Percentiles rank a stretch among this genome's conserved stretches.
phyloP scores from a whole-genome alignment of 192 early-diverging fungal species.

The Coemansia sp. region DNA sequence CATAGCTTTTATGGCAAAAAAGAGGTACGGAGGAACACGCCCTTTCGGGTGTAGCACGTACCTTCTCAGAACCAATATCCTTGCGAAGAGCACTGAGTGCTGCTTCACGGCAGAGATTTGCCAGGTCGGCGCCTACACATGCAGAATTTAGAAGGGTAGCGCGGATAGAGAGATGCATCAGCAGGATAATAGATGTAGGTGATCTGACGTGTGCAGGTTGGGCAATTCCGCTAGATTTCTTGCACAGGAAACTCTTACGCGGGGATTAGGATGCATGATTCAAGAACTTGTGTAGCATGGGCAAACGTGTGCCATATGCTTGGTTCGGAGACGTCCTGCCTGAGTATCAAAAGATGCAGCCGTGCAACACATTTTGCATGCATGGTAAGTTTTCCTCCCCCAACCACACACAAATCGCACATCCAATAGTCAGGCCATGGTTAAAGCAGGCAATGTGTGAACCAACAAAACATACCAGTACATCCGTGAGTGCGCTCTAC shows the following conservation, averaged over 20 bases:
- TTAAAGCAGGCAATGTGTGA: neutral
- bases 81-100: slow-evolving; percentile 66
- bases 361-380: neutral
- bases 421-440: neutral
- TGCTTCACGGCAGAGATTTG: slow-evolving; percentile 81
- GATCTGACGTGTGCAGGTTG: neutral
- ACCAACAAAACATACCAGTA: slow-evolving; percentile 29
- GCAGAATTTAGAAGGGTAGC: slow-evolving; percentile 1
- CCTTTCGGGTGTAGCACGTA: slow-evolving; percentile 24
- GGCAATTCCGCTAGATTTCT: neutral
- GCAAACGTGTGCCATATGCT: neutral
- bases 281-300: neutral
- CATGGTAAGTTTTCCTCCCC: neutral
- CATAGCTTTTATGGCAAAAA: neutral
- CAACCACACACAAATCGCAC: neutral
- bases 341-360: neutral
- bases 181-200: neutral
- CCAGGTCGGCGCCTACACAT: slow-evolving; percentile 71
- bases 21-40: neutral
- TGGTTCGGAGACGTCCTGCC: neutral
- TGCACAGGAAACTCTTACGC: neutral
- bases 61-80: slow-evolving; percentile 57
- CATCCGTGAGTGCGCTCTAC: slow-evolving; percentile 54
- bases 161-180: neutral
- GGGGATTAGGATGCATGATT: neutral